Base-by-base conservation (phyloP, 805 yeast genomes). In the Yarrowia phangngaensis region DNA sequence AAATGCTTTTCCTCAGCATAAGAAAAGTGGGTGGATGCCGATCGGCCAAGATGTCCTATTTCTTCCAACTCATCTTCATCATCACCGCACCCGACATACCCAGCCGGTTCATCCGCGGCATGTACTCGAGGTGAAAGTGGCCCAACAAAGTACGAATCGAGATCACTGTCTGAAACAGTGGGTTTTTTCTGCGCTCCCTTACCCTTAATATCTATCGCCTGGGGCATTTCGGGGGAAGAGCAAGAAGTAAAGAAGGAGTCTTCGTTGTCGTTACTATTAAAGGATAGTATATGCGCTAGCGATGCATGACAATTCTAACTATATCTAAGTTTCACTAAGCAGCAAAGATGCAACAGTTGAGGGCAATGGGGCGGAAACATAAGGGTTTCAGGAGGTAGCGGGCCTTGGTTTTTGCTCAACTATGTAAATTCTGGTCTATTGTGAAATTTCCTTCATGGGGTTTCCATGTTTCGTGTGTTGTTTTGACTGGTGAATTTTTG, bases 1-100 rank as follows among this genome's bases (percentile, higher is more conserved):
- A 82, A 69, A 57, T 71, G 68, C 57, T 71, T 72, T 55, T 82
- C 89, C 56, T 83, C 87, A 5, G 78, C 74, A 43, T 80, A 70
- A 1, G 85, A 77, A 58, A 70, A 81, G 60, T 80, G 61, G 19
- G 58, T 50, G 3, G 60, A 53, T n/a, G 56, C 52, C 45, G 31
- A 41, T 15, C 48, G 35, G 17, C 48, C 48, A 27, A 41, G 27
- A 12, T 29, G 7, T 2, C 48, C 48, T 12, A 41, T 26, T 17
- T 45, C 52, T 20, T 15, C 51, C 8, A 48, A 43, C 27, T 52
- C 55, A 6, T 51, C 53, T 11, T 52, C 54, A 29, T 52, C 53
- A 15, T 51, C 53, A 8, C 16, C 50, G 11, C 52, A 45, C 6
- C 50, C 40, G 13, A 33, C 50, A 26, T 33, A 33, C 19, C 40